Percentiles rank a stretch among this genome's conserved stretches.
These are phyloP conservation scores for Viridothelium virens DNA, from an alignment of 495 filamentous ascomycete genomes.

Conservation along the genomic window DNA sequence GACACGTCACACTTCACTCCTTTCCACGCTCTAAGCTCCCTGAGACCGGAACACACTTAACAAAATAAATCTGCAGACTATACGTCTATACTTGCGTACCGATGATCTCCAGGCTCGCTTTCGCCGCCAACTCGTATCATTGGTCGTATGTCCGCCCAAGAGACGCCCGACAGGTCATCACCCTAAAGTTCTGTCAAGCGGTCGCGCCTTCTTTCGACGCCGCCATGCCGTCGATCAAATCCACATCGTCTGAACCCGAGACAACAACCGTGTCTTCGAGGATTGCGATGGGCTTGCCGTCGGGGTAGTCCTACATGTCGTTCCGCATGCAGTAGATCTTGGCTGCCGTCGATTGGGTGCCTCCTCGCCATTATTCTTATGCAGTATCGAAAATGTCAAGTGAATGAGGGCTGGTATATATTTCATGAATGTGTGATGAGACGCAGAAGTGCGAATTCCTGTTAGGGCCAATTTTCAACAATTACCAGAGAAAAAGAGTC, in stretches of 20 bases:
- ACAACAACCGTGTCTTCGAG: not conserved
- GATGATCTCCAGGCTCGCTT: not conserved
- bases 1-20: too few species aligned
- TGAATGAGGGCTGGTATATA: not conserved
- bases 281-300: slow-evolving; percentile 48
- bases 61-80: not conserved
- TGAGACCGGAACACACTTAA: not conserved
- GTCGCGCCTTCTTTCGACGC: not conserved
- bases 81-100: not conserved
- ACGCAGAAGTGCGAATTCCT: not conserved
- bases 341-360: not conserved
- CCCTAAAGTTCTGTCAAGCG: not conserved
- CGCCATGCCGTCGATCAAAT: not conserved
- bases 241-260: not conserved
- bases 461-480: not conserved
- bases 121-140: not conserved
- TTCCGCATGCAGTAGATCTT: slow-evolving; percentile 36
- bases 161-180: not conserved
- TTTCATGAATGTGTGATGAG: not conserved
- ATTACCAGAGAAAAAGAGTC: not conserved
- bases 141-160: not conserved
- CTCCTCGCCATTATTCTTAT: not conserved
- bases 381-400: too few species aligned
- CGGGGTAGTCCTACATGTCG: slow-evolving; percentile 45
- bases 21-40: not conserved